phyloP scores from a whole-genome alignment of 2,329 filamentous ascomycete species.

The Helminthosporium solani region DNA sequence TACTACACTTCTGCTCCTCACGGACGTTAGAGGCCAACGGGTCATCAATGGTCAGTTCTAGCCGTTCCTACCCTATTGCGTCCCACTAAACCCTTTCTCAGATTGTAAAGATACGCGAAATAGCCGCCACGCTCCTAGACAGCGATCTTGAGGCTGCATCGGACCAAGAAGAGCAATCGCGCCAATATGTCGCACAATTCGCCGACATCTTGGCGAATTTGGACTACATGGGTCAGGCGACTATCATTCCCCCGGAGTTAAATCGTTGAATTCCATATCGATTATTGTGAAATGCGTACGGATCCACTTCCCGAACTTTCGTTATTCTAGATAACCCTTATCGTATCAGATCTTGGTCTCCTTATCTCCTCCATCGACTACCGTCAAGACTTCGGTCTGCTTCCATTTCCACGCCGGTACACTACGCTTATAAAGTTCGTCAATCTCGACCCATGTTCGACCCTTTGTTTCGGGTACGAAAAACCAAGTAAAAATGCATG shows the following conservation, averaged over 20 bases:
- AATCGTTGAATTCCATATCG: no score
- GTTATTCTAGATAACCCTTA: no score
- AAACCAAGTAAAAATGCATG: conserved; percentile 47
- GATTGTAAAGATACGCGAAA: conserved; percentile 20
- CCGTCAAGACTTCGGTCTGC: conserved; percentile 11
- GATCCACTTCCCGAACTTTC: no score
- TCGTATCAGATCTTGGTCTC: background rate
- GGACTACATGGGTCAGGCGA: conserved; percentile 15
- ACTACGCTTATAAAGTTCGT: conserved; percentile 12
- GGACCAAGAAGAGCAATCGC: conserved; percentile 14
- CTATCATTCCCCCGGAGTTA: conserved; percentile 10
- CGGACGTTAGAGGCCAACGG: conserved; percentile 16
- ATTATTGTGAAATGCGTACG: no score
- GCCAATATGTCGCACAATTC: conserved; percentile 14
- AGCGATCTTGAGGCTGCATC: conserved; percentile 7
- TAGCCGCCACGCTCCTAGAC: conserved; percentile 15
- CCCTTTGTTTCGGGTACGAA: conserved; percentile 82
- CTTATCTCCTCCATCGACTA: conserved; percentile 5
- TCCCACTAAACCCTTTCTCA: background rate
- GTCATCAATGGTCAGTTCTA: conserved; percentile 12
- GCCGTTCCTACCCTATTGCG: background rate
- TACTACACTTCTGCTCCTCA: conserved; percentile 16
- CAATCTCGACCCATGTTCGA: conserved; percentile 30
- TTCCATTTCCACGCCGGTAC: conserved; percentile 15
- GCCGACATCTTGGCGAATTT: conserved; percentile 15